phyloP scores from a whole-genome alignment of 73 alveolate genomes.

The Durusdinium trenchii region DNA sequence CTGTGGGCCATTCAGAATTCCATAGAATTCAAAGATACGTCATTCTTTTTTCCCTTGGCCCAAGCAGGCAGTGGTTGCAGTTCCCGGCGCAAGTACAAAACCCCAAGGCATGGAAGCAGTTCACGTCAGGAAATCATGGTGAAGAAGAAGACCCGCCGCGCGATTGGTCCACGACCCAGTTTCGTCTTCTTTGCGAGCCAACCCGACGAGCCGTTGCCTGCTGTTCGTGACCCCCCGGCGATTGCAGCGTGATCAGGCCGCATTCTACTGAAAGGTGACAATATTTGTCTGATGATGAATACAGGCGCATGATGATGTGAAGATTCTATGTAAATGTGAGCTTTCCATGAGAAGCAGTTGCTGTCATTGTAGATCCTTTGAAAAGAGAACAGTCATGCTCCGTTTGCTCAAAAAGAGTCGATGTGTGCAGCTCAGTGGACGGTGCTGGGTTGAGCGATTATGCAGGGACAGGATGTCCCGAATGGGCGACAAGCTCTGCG shows the following conservation, averaged over 20 bases:
- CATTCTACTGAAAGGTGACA: slow-evolving; percentile 98
- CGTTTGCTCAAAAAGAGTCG: too few species aligned
- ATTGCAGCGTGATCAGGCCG: slow-evolving; percentile 65
- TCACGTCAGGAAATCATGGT: slow-evolving; percentile 91
- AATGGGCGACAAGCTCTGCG: too few species aligned
- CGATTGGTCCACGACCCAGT: slow-evolving; percentile 94
- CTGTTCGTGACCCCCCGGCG: too few species aligned
- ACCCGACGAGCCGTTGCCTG: too few species aligned
- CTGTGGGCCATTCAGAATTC: not conserved
- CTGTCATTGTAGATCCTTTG: too few species aligned
- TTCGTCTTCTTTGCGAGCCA: not conserved
- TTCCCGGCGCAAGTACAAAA: not conserved
- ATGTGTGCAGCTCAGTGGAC: too few species aligned
- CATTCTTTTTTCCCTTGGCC: not conserved
- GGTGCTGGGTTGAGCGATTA: too few species aligned
- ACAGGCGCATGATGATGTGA: slow-evolving; percentile 96
- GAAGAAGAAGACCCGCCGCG: slow-evolving; percentile 97
- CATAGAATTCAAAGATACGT: not conserved
- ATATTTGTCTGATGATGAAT: slow-evolving; percentile 96
- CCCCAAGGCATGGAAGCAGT: not conserved
- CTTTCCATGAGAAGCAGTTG: too few species aligned
- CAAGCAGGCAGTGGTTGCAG: not conserved
- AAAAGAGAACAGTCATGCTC: too few species aligned
- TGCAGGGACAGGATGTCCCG: too few species aligned
- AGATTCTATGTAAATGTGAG: too few species aligned